Conservation (phyloP, 2,329 filamentous ascomycete genomes). For the Penicillium sp. region DNA sequence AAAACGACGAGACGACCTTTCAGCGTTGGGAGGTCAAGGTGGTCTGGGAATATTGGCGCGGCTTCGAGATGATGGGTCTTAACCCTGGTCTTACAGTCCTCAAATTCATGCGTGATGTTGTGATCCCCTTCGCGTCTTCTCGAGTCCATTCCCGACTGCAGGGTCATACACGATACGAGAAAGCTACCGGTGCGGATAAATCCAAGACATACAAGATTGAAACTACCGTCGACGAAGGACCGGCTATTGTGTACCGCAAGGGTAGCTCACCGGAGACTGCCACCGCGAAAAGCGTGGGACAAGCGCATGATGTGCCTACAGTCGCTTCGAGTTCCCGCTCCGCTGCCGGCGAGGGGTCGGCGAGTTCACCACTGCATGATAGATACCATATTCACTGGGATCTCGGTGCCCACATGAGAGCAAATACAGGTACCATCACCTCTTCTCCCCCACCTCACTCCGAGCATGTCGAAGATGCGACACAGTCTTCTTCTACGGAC, state of each 20-base stretch:
- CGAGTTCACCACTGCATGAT: not conserved
- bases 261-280: not conserved
- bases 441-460: not conserved
- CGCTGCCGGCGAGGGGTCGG: not conserved
- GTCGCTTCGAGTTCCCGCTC: not conserved
- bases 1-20: slow-evolving; percentile 4
- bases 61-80: slow-evolving; percentile 10
- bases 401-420: not conserved
- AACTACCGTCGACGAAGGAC: not conserved
- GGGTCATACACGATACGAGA: not conserved
- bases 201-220: slow-evolving; percentile 7
- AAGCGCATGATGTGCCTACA: not conserved
- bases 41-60: slow-evolving; percentile 9
- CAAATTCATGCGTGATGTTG: slow-evolving; percentile 6
- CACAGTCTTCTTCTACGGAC: not conserved
- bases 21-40: slow-evolving; percentile 6
- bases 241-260: slow-evolving; percentile 5
- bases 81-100: not conserved
- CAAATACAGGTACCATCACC: not conserved
- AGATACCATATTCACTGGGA: not conserved
- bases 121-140: slow-evolving; percentile 5
- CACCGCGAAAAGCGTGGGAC: not conserved
- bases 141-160: slow-evolving; percentile 3
- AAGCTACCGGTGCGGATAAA: slow-evolving; percentile 3
- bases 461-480: not conserved